phyloP scores from a whole-genome alignment of 2,329 filamentous ascomycete species.

The Zasmidium citrigriseum region DNA sequence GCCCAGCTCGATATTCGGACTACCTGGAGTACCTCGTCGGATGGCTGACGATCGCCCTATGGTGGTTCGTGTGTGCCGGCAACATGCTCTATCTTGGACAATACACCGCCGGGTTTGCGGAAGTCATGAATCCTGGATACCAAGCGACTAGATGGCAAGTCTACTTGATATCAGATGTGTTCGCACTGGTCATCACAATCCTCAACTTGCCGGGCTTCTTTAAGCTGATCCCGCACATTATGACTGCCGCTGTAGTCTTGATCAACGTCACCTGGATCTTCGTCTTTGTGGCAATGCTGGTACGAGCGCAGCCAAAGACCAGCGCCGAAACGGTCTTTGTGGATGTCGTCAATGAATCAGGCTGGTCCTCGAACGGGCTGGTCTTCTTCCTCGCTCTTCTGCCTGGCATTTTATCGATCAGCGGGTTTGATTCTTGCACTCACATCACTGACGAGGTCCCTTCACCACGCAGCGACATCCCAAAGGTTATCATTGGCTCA shows the following conservation, averaged over 20 bases:
- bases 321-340: not conserved
- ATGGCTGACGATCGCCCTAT: not conserved
- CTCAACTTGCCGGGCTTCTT: not conserved
- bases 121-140: conserved; percentile 3
- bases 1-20: not conserved
- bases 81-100: not conserved
- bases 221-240: not conserved
- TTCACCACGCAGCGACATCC: conserved; percentile 21
- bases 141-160: not conserved
- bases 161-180: not conserved
- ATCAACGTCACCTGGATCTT: not conserved
- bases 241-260: not conserved
- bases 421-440: not conserved
- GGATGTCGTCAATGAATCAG: not conserved
- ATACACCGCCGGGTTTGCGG: not conserved
- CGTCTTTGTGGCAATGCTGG: not conserved
- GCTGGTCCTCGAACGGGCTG: not conserved
- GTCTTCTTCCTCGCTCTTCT: not conserved
- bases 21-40: not conserved
- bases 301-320: not conserved
- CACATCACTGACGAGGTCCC: conserved; percentile 29
- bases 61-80: not conserved
- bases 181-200: not conserved
- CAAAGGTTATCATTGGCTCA: not conserved
- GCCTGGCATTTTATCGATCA: not conserved